Percentiles rank a stretch among this genome's conserved stretches.
Evolutionary conservation across 331 rosid species (phyloP).

Genomic region (Malus hybrid): DNA sequence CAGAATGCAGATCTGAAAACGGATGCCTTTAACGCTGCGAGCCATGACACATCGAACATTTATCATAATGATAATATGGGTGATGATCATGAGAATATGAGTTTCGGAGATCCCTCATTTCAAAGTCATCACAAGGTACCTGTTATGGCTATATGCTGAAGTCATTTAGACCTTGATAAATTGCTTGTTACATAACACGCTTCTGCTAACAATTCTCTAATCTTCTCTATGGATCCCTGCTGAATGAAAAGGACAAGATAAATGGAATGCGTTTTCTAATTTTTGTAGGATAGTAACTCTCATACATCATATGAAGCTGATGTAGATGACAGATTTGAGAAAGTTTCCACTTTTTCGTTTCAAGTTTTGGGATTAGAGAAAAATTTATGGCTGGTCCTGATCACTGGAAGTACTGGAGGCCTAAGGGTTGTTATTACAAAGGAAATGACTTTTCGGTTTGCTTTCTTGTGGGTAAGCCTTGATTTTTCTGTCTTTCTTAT

Average conservation of each 20-base stretch:
- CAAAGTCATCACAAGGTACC: background rate
- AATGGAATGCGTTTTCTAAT: background rate
- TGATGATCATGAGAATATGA: background rate
- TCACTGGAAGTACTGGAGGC: slow-evolving; percentile 20
- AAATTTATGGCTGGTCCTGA: slow-evolving; percentile 24
- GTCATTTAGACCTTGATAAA: background rate
- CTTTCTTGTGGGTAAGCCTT: slow-evolving; percentile 1
- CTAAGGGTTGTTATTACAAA: slow-evolving; percentile 1
- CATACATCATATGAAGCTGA: background rate
- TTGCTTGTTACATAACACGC: background rate
- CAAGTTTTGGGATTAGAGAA: slow-evolving; percentile 10
- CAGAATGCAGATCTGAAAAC: background rate
- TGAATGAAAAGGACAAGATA: background rate
- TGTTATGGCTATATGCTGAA: background rate
- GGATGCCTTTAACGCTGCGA: background rate
- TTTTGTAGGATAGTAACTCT: slow-evolving; percentile 12
- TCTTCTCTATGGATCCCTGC: background rate
- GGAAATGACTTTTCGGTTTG: background rate
- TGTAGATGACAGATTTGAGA: slow-evolving; percentile 5
- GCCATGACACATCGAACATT: background rate
- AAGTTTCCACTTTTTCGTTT: slow-evolving; percentile 7
- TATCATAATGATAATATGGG: background rate
- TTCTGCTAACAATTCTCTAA: background rate
- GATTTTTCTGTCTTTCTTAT: background rate
- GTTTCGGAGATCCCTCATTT: slow-evolving; percentile 3